Conservation (phyloP, 345 rosid genomes). For the Atalantia buxifolia region DNA sequence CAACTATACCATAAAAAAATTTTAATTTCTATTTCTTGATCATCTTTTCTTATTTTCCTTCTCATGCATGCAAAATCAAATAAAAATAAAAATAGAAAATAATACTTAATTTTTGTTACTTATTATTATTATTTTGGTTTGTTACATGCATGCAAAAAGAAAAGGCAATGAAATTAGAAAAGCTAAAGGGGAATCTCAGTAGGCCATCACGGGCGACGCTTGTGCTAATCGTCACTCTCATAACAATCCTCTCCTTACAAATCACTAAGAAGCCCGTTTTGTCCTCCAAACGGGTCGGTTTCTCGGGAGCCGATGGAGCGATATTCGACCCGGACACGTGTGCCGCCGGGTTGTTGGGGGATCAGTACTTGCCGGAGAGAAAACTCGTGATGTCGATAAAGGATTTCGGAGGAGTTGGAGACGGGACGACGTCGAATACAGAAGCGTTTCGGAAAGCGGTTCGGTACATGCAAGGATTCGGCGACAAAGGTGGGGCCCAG, state of each 20-base stretch:
- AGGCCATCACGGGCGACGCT: slow-evolving; percentile 51
- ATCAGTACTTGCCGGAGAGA: slow-evolving; percentile 25
- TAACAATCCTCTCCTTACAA: slow-evolving; percentile 58
- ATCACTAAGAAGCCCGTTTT: slow-evolving; percentile 40
- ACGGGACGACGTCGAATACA: slow-evolving; percentile 75
- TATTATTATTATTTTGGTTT: not conserved
- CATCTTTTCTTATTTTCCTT: not conserved
- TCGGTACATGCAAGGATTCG: slow-evolving; percentile 43
- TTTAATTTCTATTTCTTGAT: not conserved
- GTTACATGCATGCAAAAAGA: slow-evolving; percentile 15
- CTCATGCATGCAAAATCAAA: not conserved
- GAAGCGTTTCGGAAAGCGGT: slow-evolving; percentile 71
- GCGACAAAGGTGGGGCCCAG: slow-evolving; percentile 59
- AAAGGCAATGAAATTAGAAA: slow-evolving; percentile 47
- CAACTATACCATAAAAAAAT: not conserved
- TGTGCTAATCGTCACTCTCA: slow-evolving; percentile 45
- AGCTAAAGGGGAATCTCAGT: slow-evolving; percentile 23
- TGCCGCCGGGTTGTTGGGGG: slow-evolving; percentile 23
- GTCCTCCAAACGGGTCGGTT: slow-evolving; percentile 32
- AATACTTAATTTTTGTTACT: not conserved
- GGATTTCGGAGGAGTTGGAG: slow-evolving; percentile 93
- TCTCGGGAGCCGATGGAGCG: not conserved
- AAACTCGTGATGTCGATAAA: slow-evolving; percentile 62
- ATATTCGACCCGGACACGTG: slow-evolving; percentile 32
- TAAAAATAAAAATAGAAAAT: not conserved